phyloP scores from a whole-genome alignment of 2,329 filamentous ascomycete genomes.

The Penicillium palitans region DNA sequence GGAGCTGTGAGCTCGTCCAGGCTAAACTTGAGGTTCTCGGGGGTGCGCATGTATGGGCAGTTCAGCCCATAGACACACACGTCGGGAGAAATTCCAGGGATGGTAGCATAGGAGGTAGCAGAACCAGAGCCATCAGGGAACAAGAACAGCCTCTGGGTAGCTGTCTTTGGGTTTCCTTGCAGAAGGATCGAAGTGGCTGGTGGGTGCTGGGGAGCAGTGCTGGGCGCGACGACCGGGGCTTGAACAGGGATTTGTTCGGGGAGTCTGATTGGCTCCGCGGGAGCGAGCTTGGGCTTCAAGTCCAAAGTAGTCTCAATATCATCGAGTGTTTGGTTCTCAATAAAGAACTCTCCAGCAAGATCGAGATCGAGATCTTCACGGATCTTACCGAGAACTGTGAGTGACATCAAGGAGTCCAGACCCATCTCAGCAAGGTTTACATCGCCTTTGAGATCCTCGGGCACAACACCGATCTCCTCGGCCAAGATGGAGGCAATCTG shows the following conservation, averaged over 20 bases:
- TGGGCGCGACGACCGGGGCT: slow-evolving; percentile 20
- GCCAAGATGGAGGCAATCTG: slow-evolving; percentile 45
- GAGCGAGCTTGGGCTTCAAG: slow-evolving; percentile 38
- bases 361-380: slow-evolving; percentile 47
- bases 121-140: slow-evolving; percentile 51
- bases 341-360: slow-evolving; percentile 46
- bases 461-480: slow-evolving; percentile 47
- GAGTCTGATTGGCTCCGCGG: slow-evolving; percentile 23
- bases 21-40: slow-evolving; percentile 36
- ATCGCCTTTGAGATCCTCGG: slow-evolving; percentile 42
- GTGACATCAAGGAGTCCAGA: slow-evolving; percentile 49
- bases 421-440: slow-evolving; percentile 47
- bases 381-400: slow-evolving; percentile 48
- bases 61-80: slow-evolving; percentile 47
- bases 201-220: slow-evolving; percentile 30
- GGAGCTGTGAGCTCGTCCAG: slow-evolving; percentile 39
- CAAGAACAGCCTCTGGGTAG: slow-evolving; percentile 44
- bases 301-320: slow-evolving; percentile 43
- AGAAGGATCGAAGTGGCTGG: slow-evolving; percentile 46
- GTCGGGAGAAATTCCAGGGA: slow-evolving; percentile 43
- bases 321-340: slow-evolving; percentile 45
- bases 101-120: slow-evolving; percentile 48
- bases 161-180: slow-evolving; percentile 46
- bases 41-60: slow-evolving; percentile 48
- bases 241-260: slow-evolving; percentile 26